Evolutionary conservation across 2,329 filamentous ascomycete genomes (phyloP), one percentile per base, ranked within the genome.

Genomic region (Colletotrichum endophyticum): DNA sequence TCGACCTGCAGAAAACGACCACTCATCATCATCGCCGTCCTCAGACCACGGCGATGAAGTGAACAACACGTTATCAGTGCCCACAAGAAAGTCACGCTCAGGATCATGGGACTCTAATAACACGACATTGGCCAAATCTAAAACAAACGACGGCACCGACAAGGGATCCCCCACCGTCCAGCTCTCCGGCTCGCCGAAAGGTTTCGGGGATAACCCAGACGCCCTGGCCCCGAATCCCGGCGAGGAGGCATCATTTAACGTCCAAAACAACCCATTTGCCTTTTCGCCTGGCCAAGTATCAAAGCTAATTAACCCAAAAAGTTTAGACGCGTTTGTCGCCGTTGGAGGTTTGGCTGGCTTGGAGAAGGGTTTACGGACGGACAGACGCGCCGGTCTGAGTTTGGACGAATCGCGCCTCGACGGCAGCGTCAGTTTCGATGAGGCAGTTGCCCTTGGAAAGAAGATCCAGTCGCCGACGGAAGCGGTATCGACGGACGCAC

Each of bases 241-340:
- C 11, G 93, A 91, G 2, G 94, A 96, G 84, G 89, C 87, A 19
- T 92, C 95, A 74, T 96, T 95, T 79, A 81, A 91, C 59, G 90
- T 93, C n/a, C 87, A 92, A 62, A 88, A 93, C 71, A 90, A 89
- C 78, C 86, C 85, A 4, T 92, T 92, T 76, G 90, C 89, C 30
- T 92, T 91, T 77, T 86, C 88, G 0, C 88, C 90, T 1, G 86
- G 86, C 7, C 89, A 91, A 72, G 83, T 92, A 4, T 88, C 88
- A 80, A 90, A 89, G 73, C 85, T 92, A n/a, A 80, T 90, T 25
- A 88, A 87, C 30, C 86, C 88, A 28, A 89, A 89, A 73, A 89
- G 85, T 27, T 82, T 89, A 8, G 76, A 85, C 15, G 89, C 87
- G 12, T 88, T 90, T 71, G 84, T 86, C 73, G 89, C 88, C 16